Base-by-base conservation (phyloP, 345 rosid genomes). In the Acer yangbiense region DNA sequence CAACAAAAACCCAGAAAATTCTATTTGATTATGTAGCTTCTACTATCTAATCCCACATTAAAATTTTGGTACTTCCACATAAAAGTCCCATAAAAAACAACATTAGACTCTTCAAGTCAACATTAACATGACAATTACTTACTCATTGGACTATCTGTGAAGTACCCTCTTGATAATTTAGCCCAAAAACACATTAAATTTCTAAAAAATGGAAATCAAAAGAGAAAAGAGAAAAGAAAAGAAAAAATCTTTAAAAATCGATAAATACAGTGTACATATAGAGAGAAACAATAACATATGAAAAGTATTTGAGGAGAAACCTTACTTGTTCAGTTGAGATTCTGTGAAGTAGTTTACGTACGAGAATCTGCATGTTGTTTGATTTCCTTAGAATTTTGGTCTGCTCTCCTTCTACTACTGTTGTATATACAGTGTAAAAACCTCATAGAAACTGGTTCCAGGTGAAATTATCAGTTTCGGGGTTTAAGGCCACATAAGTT, bases 331-430 rank as follows among this genome's bases (percentile, higher is more conserved):
- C 78, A 79, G 55, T 68, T 52, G 81, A 81, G 70, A 77, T 76
- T 77, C 83, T 86, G 32, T 77, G 84, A 80, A 65, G 75, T 66
- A 85, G 81, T 82, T 82, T 86, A 69, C 83, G 82, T 2, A 52
- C 75, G 63, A 86, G 69, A 62, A 79, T 64, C 75, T 82, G 86
- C 91, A 88, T 88, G 72, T 78, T 80, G 35, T 48, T 64, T 20
- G 35, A 75, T 50, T 64, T 8, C 8, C 17, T 9, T 50, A 50
- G 18, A n/a, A 1, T 70, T 70, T 48, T 50, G 61, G 29, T 75
- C 27, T 66, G 65, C 35, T 55, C 65, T 66, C 21, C 20, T 50
- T 32, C 20, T 18, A n/a, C 52, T 9, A 27, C 32, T 29, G 25
- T 70, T 27, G 50, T 46, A 9, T 70, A 62, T 14, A 9, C 25